A percentile compares a stretch with the other conserved stretches of the same genome.
These are phyloP conservation scores for Sporothrix euskadiensis DNA, from an alignment of 2,329 filamentous ascomycete genomes.

Conservation along the genomic window DNA sequence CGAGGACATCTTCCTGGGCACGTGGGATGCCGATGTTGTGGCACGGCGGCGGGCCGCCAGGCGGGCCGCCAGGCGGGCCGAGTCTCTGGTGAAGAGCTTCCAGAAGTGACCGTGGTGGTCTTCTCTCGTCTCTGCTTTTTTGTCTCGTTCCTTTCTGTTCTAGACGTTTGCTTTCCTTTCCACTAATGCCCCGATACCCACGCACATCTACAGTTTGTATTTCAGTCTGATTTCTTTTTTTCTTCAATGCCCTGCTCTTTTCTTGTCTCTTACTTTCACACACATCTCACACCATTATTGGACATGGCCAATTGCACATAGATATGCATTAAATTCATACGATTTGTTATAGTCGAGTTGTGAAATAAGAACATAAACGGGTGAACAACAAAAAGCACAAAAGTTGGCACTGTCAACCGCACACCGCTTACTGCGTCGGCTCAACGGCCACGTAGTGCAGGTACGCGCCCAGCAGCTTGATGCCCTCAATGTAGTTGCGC, in stretches of 20 bases:
- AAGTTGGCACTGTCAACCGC: background rate
- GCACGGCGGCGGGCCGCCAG: conserved; percentile 49
- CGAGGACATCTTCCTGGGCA: conserved; percentile 64
- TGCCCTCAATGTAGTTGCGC: conserved; percentile 97
- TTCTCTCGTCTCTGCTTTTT: background rate
- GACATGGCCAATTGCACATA: background rate
- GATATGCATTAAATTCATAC: background rate
- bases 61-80: conserved; percentile 40
- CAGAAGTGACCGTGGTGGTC: background rate
- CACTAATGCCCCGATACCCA: conserved; percentile 19
- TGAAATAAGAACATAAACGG: background rate
- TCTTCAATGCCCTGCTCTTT: background rate
- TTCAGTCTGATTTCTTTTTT: background rate
- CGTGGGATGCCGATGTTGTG: conserved; percentile 58
- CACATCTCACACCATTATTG: background rate
- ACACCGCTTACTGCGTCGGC: conserved; percentile 49
- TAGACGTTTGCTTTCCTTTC: conserved; percentile 8
- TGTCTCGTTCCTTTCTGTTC: background rate
- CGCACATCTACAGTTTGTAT: background rate
- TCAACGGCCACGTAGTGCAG: conserved; percentile 95
- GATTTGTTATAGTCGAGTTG: background rate
- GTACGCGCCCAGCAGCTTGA: conserved; percentile 91
- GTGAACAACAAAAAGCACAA: background rate
- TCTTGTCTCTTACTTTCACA: background rate
- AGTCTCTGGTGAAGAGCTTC: no score